Evolutionary conservation across 2,329 filamentous ascomycete genomes (phyloP).

Genomic region (Aspergillus novofumigatus): DNA sequence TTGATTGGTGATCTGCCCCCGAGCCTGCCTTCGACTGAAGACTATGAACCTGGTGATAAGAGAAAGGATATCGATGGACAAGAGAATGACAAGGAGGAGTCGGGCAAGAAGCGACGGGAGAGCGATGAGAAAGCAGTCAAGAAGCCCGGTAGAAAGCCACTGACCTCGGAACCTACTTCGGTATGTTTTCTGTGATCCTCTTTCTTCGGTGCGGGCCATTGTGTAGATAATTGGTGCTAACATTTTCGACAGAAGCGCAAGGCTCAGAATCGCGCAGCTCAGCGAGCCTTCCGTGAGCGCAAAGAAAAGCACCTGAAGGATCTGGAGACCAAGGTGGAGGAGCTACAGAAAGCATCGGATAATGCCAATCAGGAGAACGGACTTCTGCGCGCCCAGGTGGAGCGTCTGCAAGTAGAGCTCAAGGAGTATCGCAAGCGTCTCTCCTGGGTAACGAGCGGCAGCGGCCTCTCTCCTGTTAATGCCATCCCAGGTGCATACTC

Average conservation of each 20-base stretch:
- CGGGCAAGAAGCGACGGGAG: constrained; percentile 66
- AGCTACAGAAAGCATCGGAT: constrained; percentile 75
- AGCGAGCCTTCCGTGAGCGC: constrained; percentile 87
- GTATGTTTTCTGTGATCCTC: constrained; percentile 55
- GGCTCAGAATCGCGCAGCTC: constrained; percentile 88
- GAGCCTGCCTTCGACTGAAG: constrained; percentile 28
- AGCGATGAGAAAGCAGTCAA: constrained; percentile 81
- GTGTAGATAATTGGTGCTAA: constrained; percentile 17
- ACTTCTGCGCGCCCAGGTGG: constrained; percentile 78
- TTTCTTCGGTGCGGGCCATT: background rate
- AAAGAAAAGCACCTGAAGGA: constrained; percentile 72
- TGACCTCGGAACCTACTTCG: constrained; percentile 92
- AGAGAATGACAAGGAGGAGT: constrained; percentile 62
- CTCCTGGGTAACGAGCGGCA: constrained; percentile 54
- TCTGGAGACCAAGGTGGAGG: constrained; percentile 54
- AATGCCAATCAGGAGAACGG: constrained; percentile 81
- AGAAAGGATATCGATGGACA: constrained; percentile 49
- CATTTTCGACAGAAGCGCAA: constrained; percentile 53
- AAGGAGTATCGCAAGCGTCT: constrained; percentile 87
- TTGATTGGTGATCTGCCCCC: constrained; percentile 74
- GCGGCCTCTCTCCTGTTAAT: constrained; percentile 45
- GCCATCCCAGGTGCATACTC: constrained; percentile 44
- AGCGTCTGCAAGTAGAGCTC: constrained; percentile 78
- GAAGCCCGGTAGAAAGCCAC: constrained; percentile 92
- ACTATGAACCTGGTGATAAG: constrained; percentile 58